A percentile compares a stretch with the other conserved stretches of the same genome.
phyloP scores from a whole-genome alignment of 2,329 filamentous ascomycete genomes.

The Penicillium sp. region DNA sequence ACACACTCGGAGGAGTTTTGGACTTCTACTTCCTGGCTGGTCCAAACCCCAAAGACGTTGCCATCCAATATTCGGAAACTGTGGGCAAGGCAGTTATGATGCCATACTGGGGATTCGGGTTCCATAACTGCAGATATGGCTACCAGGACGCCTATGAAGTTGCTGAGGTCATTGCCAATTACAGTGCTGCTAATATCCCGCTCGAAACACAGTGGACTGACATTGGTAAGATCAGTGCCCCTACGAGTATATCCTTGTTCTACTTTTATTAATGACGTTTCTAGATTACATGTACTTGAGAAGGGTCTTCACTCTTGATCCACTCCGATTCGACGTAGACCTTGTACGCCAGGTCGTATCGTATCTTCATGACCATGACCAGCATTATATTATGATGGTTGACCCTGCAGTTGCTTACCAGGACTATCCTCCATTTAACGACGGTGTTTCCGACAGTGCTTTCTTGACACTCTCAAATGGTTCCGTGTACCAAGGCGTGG shows the following conservation, averaged over 20 bases:
- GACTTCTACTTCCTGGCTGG: slow-evolving; percentile 67
- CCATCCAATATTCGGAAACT: slow-evolving; percentile 57
- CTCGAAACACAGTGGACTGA: slow-evolving; percentile 46
- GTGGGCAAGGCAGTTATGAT: slow-evolving; percentile 58
- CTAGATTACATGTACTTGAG: slow-evolving; percentile 37
- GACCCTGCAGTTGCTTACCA: slow-evolving; percentile 50
- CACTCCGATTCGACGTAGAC: slow-evolving; percentile 33
- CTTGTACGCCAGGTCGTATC: slow-evolving; percentile 62
- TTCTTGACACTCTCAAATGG: slow-evolving; percentile 56
- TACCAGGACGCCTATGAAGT: slow-evolving; percentile 50
- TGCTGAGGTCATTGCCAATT: slow-evolving; percentile 43
- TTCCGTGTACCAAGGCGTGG: slow-evolving; percentile 55
- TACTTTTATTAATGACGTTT: not conserved
- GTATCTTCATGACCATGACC: slow-evolving; percentile 62
- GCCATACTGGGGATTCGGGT: slow-evolving; percentile 62
- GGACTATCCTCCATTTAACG: slow-evolving; percentile 49
- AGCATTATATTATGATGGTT: slow-evolving; percentile 74
- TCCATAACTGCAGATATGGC: slow-evolving; percentile 62
- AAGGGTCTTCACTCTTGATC: slow-evolving; percentile 38
- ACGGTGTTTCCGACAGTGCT: slow-evolving; percentile 55
- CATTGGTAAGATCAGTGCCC: slow-evolving; percentile 23
- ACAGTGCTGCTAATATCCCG: slow-evolving; percentile 39
- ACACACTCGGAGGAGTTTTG: slow-evolving; percentile 70
- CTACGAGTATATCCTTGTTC: not conserved
- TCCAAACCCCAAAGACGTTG: slow-evolving; percentile 55